phyloP scores from a whole-genome alignment of 306 rosid genomes.

The Vigna hirtella region DNA sequence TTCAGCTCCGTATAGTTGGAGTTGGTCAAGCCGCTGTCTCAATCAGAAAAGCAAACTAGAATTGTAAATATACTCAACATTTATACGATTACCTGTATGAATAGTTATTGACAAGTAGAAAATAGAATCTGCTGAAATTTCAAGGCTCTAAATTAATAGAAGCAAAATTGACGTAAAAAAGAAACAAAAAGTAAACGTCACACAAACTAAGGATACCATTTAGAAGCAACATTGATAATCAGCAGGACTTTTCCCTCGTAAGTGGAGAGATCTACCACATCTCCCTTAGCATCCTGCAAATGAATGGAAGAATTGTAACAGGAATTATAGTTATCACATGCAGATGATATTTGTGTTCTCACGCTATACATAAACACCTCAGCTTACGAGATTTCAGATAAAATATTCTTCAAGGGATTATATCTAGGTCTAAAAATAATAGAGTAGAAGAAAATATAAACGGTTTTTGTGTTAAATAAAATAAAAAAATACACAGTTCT shows the following conservation, averaged over 20 bases:
- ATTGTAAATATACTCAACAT: conserved; percentile 1
- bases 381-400: too few species aligned
- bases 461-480: too few species aligned
- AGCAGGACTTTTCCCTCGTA: conserved; percentile 75
- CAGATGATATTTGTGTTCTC: not conserved
- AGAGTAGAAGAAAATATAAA: too few species aligned
- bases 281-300: conserved; percentile 70
- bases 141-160: conserved; percentile 8
- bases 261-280: conserved; percentile 55
- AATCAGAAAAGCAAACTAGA: conserved; percentile 36
- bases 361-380: not conserved
- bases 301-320: not conserved
- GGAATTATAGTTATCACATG: not conserved
- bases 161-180: not conserved
- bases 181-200: not conserved
- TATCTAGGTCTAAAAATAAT: too few species aligned
- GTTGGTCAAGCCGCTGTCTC: conserved; percentile 77
- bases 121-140: not conserved
- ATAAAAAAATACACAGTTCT: too few species aligned
- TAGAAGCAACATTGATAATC: conserved; percentile 82
- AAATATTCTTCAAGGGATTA: too few species aligned
- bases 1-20: conserved; percentile 79
- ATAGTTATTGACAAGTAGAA: not conserved
- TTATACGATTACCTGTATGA: not conserved
- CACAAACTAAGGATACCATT: conserved; percentile 57